phyloP scores from a whole-genome alignment of 192 early-diverging fungal genomes.

The Pilobolus umbonatus region DNA sequence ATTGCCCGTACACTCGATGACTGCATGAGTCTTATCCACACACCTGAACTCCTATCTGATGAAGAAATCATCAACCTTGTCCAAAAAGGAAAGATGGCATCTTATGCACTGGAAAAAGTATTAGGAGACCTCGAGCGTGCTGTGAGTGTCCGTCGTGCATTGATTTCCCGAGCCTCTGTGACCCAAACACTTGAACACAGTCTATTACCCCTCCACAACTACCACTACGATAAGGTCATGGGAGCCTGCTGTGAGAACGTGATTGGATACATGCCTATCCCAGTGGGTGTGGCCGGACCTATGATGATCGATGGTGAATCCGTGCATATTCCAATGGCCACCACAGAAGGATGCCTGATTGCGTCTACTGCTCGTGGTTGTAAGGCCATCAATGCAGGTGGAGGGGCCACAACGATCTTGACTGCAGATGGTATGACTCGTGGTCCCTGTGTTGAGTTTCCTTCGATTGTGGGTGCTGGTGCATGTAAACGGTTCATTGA shows the following conservation, averaged over 20 bases:
- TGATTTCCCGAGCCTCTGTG: constrained; percentile 67
- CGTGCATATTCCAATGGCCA: constrained; percentile 91
- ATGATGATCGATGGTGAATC: constrained; percentile 74
- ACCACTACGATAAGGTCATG: constrained; percentile 84
- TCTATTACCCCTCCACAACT: constrained; percentile 73
- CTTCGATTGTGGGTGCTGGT: constrained; percentile 56
- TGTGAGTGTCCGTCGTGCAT: constrained; percentile 73
- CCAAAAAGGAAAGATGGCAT: constrained; percentile 64
- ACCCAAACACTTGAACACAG: constrained; percentile 64
- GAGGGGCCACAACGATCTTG: constrained; percentile 81
- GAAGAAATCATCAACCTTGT: constrained; percentile 75
- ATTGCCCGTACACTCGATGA: constrained; percentile 38
- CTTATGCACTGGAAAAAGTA: constrained; percentile 84
- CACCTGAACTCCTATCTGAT: constrained; percentile 50
- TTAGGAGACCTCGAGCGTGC: constrained; percentile 76
- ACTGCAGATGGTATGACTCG: constrained; percentile 88
- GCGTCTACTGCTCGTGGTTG: constrained; percentile 93
- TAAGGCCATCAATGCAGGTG: constrained; percentile 87
- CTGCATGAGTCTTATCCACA: constrained; percentile 40
- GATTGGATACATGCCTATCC: constrained; percentile 87
- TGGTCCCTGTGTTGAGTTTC: constrained; percentile 91
- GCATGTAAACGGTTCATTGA: constrained; percentile 74
- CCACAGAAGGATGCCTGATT: constrained; percentile 87
- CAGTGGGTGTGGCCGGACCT: constrained; percentile 90
- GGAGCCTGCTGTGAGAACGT: constrained; percentile 97